Evolutionary conservation across 352 stramenopile species (phyloP).

Genomic region (Pythium pyrilobum): DNA sequence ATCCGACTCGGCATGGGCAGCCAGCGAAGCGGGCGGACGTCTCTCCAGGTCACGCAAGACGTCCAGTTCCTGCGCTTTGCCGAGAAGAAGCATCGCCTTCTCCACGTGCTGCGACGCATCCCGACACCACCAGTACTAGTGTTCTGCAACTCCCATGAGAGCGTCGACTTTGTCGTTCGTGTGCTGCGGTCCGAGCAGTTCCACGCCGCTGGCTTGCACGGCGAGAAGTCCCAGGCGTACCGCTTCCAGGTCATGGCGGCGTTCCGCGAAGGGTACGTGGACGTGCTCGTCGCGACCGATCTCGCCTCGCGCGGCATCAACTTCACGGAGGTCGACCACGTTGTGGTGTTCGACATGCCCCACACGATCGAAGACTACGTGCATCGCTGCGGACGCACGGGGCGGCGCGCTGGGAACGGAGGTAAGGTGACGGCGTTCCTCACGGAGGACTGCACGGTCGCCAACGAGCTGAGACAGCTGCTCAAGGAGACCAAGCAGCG

Average conservation of each 20-base stretch:
- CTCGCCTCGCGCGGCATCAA: conserved; percentile 86
- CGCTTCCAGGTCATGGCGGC: conserved; percentile 12
- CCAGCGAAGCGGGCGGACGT: conserved; percentile 27
- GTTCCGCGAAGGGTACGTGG: conserved; percentile 40
- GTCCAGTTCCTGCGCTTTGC: conserved; percentile 51
- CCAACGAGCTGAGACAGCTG: conserved; percentile 41
- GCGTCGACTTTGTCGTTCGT: conserved; percentile 89
- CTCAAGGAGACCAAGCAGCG: conserved; percentile 36
- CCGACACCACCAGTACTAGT: conserved; percentile 92
- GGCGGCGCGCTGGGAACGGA: conserved; percentile 23
- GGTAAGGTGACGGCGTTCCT: conserved; percentile 50
- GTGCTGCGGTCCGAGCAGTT: conserved; percentile 94
- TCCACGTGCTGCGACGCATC: conserved; percentile 60
- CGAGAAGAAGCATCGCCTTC: conserved; percentile 37
- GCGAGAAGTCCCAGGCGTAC: conserved; percentile 72
- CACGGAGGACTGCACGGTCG: conserved; percentile 49
- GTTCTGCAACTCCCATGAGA: conserved; percentile 96
- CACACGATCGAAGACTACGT: conserved; percentile 89
- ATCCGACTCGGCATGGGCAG: conserved; percentile 82
- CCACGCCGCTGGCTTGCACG: conserved; percentile 93
- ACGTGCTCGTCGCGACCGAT: conserved; percentile 90
- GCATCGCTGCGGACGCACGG: conserved; percentile 83
- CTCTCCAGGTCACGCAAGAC: conserved; percentile 88
- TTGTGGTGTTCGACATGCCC: conserved; percentile 91
- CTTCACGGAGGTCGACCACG: conserved; percentile 73